These are phyloP conservation scores for Panaeolus papilionaceus DNA, from an alignment of 768 basidiomycete genomes.

Conservation along the genomic window DNA sequence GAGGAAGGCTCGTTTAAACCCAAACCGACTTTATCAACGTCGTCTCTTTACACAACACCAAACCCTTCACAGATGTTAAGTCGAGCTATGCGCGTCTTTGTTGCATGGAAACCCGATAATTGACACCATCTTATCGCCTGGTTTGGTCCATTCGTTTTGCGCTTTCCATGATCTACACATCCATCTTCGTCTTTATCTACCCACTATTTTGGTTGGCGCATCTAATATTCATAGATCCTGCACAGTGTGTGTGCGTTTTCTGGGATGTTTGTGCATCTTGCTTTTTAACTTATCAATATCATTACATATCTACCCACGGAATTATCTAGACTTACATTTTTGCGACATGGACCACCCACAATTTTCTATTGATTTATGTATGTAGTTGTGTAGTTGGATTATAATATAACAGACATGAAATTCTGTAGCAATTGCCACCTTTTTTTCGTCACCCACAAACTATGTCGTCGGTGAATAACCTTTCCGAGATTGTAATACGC, in stretches of 20 bases:
- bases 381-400: slow-evolving; percentile 5
- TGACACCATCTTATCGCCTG: not conserved
- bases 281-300: slow-evolving; percentile 17
- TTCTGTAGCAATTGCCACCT: not conserved
- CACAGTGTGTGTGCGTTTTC: not conserved
- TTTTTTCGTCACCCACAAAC: not conserved
- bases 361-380: slow-evolving; percentile 2
- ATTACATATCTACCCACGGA: slow-evolving; percentile 8
- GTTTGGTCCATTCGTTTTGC: not conserved
- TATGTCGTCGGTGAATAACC: no score
- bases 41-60: slow-evolving; percentile 23
- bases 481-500: no score
- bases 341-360: not conserved
- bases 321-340: slow-evolving; percentile 9
- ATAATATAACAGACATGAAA: not conserved
- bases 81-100: slow-evolving; percentile 58
- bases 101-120: slow-evolving; percentile 57
- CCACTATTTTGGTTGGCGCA: not conserved
- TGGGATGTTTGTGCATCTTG: slow-evolving; percentile 14
- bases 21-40: slow-evolving; percentile 14
- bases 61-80: slow-evolving; percentile 50
- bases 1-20: slow-evolving; percentile 20
- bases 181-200: not conserved
- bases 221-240: not conserved
- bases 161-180: not conserved